phyloP scores from a whole-genome alignment of 441 rosid genomes.

The Pelargonium myrrhifolium region DNA sequence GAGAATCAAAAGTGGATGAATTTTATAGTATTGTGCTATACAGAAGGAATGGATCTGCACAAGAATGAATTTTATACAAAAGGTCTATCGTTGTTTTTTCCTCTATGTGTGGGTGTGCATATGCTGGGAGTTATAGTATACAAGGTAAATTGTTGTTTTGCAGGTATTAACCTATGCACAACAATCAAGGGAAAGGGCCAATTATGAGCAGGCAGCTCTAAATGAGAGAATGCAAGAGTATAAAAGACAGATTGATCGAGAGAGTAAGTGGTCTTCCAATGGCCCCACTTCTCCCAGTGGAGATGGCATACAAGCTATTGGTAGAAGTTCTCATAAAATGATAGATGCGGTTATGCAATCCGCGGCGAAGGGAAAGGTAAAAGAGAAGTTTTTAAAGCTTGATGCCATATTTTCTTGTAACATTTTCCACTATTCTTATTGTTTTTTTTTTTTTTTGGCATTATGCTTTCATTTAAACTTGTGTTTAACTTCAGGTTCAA shows the following conservation, averaged over 20 bases:
- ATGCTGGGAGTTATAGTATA: background rate
- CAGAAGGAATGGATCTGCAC: background rate
- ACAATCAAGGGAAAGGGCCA: constrained; percentile 82
- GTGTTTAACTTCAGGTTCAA: constrained; percentile 52
- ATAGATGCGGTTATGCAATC: constrained; percentile 96
- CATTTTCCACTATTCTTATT: background rate
- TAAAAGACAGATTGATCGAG: constrained; percentile 75
- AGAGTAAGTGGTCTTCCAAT: constrained; percentile 39
- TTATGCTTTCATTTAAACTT: background rate
- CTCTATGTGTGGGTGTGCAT: background rate
- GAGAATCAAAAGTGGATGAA: background rate
- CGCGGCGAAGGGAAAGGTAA: constrained; percentile 83
- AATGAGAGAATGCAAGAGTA: constrained; percentile 77
- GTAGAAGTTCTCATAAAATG: constrained; percentile 77
- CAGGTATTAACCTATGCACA: constrained; percentile 83
- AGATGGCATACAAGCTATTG: constrained; percentile 46
- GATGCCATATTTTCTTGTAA: background rate
- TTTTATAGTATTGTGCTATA: background rate
- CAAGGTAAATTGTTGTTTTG: constrained; percentile 14
- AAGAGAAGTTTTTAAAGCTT: background rate
- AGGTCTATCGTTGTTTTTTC: background rate
- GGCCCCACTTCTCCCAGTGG: constrained; percentile 45
- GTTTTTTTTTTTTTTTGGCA: background rate
- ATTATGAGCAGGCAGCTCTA: constrained; percentile 82
- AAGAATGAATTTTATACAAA: background rate